Base-by-base conservation (phyloP, 108 stramenopile genomes). In the Chaetoceros tenuissimus region DNA sequence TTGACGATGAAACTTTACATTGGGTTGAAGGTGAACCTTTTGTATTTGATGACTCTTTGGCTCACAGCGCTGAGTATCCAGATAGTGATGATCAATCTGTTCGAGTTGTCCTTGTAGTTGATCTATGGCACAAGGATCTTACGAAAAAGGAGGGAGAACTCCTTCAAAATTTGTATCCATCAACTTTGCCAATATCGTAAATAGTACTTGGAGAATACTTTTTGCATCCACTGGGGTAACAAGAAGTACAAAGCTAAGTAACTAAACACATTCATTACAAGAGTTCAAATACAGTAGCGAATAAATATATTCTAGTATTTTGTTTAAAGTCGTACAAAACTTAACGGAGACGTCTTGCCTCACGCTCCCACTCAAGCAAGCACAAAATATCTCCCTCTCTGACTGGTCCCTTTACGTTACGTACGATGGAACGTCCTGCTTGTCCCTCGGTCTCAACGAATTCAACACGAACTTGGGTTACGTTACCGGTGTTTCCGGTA, bases 341-440 rank as follows among this genome's bases (percentile, higher is more conserved):
- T 80, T 97, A 99, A 63, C 98, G 81, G 55, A 99, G 84, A 55
- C 98, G 92, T 53, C 96, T 82, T 8, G 98, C 98, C 74, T 99
- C 98, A 55, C 98, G 94, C 89, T 99, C 98, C 98, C 98, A 99
- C 78, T 99, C 98, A 57, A 99, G 71, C 58, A 99, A 76, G 78
- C 94, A 95, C 51, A 99, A 75, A 62, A 98, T 96, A 73, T 99
- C 98, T 29, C 97, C 97, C 78, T 99, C 97, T 54, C 95, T 77
- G 49, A 99, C 98, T 27, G 98, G 98, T 73, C 98, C 98, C 91
- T 99, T 99, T 53, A 99, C 97, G 78, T 99, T 99, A 43, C 98
- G 82, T 61, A 98, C 95, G 71, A 99, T 99, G 64, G 83, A 87
- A 55, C 98, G 92, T 51, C 83, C 90, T 22, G 85, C 77, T 34